Evolutionary conservation across 148 eudicot species (phyloP).

Genomic region (Agrostemma githago): DNA sequence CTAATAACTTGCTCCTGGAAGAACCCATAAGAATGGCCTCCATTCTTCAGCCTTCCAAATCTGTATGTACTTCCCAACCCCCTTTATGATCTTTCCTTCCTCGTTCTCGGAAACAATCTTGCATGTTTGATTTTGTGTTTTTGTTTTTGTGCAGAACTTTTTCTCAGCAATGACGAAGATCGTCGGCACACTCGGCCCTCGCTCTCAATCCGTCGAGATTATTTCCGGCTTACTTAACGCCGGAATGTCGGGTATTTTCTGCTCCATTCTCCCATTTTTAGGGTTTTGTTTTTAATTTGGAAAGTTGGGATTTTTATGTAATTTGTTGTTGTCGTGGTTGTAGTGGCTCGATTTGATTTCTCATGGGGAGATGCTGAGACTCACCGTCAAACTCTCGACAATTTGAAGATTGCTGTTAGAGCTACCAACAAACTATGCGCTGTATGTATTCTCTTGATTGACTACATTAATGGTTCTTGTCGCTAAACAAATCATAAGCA

Average conservation of each 20-base stretch:
- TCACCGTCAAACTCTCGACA: constrained; percentile 87
- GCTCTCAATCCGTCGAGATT: constrained; percentile 69
- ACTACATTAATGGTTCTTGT: background rate
- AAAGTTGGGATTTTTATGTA: background rate
- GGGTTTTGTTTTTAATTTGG: background rate
- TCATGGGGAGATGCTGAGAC: constrained; percentile 79
- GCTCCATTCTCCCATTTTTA: background rate
- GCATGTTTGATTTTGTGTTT: background rate
- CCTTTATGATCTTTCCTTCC: background rate
- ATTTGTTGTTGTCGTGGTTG: constrained; percentile 3
- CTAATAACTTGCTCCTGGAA: constrained; percentile 82
- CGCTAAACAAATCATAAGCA: too few relatives aligned
- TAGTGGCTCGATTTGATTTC: constrained; percentile 95
- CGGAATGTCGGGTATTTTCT: constrained; percentile 75
- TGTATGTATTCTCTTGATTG: constrained; percentile 42
- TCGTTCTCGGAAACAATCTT: background rate
- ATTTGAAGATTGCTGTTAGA: constrained; percentile 78
- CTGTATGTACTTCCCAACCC: constrained; percentile 34
- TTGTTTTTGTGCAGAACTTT: constrained; percentile 44
- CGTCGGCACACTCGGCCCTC: constrained; percentile 90
- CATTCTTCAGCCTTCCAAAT: constrained; percentile 84
- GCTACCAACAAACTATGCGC: constrained; percentile 85
- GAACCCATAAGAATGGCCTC: constrained; percentile 98
- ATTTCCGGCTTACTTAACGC: constrained; percentile 76
- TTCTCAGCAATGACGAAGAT: constrained; percentile 95